These are phyloP conservation scores for Nakazawaea wickerhamii DNA, from an alignment of 805 yeast species.

Conservation along the genomic window DNA sequence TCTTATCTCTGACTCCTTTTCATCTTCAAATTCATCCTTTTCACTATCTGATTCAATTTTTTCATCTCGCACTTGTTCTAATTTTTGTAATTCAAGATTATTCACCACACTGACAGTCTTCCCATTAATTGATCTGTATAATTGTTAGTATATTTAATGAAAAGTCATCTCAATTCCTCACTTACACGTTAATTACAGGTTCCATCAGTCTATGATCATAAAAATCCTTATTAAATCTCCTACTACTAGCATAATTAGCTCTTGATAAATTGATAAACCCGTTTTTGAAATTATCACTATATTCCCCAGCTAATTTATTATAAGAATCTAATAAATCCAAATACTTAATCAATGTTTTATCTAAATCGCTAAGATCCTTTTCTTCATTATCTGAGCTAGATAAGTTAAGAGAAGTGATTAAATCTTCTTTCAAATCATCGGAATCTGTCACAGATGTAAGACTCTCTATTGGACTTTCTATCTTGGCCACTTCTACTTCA, in stretches of 20 bases:
- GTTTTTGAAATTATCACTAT: slow-evolving; percentile 22
- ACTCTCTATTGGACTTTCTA: neutral
- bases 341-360: slow-evolving; percentile 17
- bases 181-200: slow-evolving; percentile 14
- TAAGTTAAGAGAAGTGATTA: neutral
- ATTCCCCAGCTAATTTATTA: slow-evolving; percentile 22
- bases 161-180: neutral
- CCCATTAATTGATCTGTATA: neutral
- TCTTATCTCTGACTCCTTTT: neutral
- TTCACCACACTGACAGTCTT: neutral
- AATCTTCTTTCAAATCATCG: neutral
- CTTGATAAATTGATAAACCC: slow-evolving; percentile 37
- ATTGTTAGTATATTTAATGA: neutral
- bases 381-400: neutral
- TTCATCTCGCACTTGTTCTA: neutral
- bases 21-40: neutral
- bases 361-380: neutral
- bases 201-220: slow-evolving; percentile 18
- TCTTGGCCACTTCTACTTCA: neutral
- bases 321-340: slow-evolving; percentile 31
- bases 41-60: neutral
- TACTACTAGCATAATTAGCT: slow-evolving; percentile 32
- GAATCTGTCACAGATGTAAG: neutral
- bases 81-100: neutral
- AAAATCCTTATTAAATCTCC: slow-evolving; percentile 16